phyloP scores from a whole-genome alignment of 768 basidiomycete species.

The Lentinula edodes region DNA sequence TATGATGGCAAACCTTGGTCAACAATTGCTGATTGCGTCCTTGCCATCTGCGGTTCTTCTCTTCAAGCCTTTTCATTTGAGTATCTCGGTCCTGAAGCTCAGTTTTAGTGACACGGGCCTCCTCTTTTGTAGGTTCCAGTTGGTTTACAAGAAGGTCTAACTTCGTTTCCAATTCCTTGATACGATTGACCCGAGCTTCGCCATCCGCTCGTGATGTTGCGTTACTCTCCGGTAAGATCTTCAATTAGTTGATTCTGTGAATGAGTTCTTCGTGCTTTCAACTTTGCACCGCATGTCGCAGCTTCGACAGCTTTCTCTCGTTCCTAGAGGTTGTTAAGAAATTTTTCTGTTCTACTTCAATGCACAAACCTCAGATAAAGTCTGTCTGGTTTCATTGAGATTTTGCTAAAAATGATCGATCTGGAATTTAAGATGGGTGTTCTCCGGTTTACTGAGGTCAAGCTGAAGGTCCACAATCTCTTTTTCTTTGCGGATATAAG shows the following conservation, averaged over 20 bases:
- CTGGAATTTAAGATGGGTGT: constrained; percentile 64
- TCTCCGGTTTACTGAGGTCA: constrained; percentile 75
- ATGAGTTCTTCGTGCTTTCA: constrained; percentile 83
- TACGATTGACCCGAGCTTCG: constrained; percentile 63
- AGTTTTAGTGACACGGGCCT: constrained; percentile 59
- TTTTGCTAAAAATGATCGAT: constrained; percentile 67
- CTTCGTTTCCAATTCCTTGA: constrained; percentile 60
- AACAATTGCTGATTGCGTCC: constrained; percentile 77
- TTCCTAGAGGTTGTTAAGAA: constrained; percentile 46
- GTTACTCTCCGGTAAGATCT: constrained; percentile 84
- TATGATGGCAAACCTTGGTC: constrained; percentile 51
- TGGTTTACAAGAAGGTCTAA: constrained; percentile 53
- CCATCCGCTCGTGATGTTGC: constrained; percentile 75
- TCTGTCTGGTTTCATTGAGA: constrained; percentile 63
- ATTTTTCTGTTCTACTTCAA: neutral
- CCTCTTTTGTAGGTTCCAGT: constrained; percentile 71
- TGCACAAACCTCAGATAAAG: constrained; percentile 60
- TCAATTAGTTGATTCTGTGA: constrained; percentile 82
- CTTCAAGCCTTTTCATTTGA: constrained; percentile 67
- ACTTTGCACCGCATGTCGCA: constrained; percentile 67
- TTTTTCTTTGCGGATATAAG: constrained; percentile 85
- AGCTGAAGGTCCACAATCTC: constrained; percentile 87
- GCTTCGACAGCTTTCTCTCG: constrained; percentile 74
- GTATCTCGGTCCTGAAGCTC: constrained; percentile 68
- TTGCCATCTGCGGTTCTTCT: constrained; percentile 79